Base-by-base conservation (phyloP, 1,284 basidiomycete species). In the Tetrapyrgos nigripes region DNA sequence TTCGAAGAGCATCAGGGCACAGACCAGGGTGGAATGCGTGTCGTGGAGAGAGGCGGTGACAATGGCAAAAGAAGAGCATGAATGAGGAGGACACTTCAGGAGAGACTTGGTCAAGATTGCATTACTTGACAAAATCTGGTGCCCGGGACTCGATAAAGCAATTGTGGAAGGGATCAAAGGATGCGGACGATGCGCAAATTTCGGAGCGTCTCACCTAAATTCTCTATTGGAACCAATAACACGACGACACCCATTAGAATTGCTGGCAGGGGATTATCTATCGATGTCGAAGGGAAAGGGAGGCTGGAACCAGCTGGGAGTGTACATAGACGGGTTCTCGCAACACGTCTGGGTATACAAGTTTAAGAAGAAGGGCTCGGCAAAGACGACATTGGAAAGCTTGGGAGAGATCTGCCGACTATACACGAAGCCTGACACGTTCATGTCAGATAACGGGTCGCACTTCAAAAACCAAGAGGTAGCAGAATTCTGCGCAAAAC, bases 381-480 rank as follows among this genome's bases (percentile, higher is more conserved):
- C n/a, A n/a, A n/a, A n/a, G n/a, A n/a, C n/a, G n/a, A n/a, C n/a
- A n/a, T n/a, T n/a, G n/a, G n/a, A n/a, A n/a, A 57, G 62, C 0
- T 64, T 77, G 0, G 19, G 53, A 0, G 4, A 61, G 1, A 71
- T 79, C 1, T 66, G 60, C 27, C 40, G 68, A 2, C 46, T 28
- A 0, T 76, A 69, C 45, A 35, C 59, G 0, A 31, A 68, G 2
- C 60, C 70, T 0, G 72, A 78, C 21, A 68, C 66, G 0, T 68
- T 80, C 59, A 77, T 79, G 74, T 64, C 70, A 0, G 76, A 81
- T 35, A 70, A 75, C 0, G 74, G 79, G 0, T 64, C 64, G 0
- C 75, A 80, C 49, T 80, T 80, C 59, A 65, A 74, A 26, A 76
- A 75, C 53, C 53, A 71, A 0, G 66, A 70, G 1, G 71, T 81